Evolutionary conservation across 2,329 filamentous ascomycete genomes (phyloP).

Genomic region (Apiospora aurea): DNA sequence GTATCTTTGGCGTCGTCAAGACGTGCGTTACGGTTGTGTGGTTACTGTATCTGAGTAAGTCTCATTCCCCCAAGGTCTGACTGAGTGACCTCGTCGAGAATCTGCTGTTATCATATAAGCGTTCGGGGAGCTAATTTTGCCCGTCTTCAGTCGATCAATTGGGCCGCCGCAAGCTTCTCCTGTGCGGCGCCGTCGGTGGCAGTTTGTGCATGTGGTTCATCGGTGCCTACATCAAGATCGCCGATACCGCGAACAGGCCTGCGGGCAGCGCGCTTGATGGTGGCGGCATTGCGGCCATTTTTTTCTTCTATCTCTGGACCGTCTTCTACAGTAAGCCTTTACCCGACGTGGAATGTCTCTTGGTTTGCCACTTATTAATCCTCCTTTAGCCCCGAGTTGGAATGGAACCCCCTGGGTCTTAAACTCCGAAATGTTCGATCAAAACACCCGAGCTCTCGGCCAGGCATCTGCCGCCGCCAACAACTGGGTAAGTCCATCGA

Average conservation of each 20-base stretch:
- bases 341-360: background rate
- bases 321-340: constrained; percentile 63
- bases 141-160: constrained; percentile 57
- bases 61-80: too few species aligned
- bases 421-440: constrained; percentile 78
- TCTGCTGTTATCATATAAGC: too few species aligned
- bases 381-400: constrained; percentile 61
- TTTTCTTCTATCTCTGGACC: constrained; percentile 80
- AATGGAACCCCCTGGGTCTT: constrained; percentile 80
- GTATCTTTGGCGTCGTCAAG: constrained; percentile 71
- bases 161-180: constrained; percentile 65
- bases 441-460: constrained; percentile 72
- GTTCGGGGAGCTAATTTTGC: background rate
- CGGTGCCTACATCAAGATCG: constrained; percentile 64
- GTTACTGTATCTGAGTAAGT: constrained; percentile 60
- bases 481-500: constrained; percentile 57
- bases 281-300: constrained; percentile 65
- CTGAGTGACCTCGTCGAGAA: too few species aligned
- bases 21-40: constrained; percentile 67
- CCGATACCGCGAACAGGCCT: constrained; percentile 46
- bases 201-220: constrained; percentile 71
- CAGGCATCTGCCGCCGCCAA: constrained; percentile 75
- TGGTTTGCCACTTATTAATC: background rate
- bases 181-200: constrained; percentile 65
- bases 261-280: constrained; percentile 38